Conservation (phyloP, 805 yeast species). For the Wickerhamiella occidentalis region DNA sequence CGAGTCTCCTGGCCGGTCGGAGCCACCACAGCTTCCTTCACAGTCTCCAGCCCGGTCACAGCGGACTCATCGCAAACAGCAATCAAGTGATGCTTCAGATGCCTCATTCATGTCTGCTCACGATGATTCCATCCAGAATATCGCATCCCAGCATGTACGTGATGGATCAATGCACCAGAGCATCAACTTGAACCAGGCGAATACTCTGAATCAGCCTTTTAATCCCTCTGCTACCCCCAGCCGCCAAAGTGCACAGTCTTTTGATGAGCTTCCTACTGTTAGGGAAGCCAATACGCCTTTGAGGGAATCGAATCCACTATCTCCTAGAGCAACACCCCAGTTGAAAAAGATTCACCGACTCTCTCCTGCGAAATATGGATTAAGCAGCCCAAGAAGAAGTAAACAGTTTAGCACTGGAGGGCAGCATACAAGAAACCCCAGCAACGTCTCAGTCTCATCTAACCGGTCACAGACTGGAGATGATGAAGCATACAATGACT, state of each 20-base stretch:
- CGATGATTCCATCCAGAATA: neutral
- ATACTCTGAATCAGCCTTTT: neutral
- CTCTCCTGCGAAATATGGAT: neutral
- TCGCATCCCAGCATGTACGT: neutral
- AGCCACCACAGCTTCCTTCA: neutral
- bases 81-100: slow-evolving; percentile 5
- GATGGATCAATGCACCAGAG: slow-evolving; percentile 3
- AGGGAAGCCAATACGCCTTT: neutral
- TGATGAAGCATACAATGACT: slow-evolving; percentile 29
- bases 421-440: neutral
- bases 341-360: neutral
- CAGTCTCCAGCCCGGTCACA: slow-evolving; percentile 4
- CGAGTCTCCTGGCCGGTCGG: too few species aligned
- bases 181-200: neutral
- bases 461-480: neutral
- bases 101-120: slow-evolving; percentile 3
- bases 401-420: neutral
- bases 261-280: neutral
- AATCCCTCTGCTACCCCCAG: neutral
- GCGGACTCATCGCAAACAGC: neutral
- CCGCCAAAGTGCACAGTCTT: neutral
- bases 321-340: neutral
- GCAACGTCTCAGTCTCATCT: slow-evolving; percentile 1
- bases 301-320: neutral
- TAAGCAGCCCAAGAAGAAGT: slow-evolving; percentile 2